Base-by-base conservation (phyloP, 148 eudicot species). In the Silene uniflora region DNA sequence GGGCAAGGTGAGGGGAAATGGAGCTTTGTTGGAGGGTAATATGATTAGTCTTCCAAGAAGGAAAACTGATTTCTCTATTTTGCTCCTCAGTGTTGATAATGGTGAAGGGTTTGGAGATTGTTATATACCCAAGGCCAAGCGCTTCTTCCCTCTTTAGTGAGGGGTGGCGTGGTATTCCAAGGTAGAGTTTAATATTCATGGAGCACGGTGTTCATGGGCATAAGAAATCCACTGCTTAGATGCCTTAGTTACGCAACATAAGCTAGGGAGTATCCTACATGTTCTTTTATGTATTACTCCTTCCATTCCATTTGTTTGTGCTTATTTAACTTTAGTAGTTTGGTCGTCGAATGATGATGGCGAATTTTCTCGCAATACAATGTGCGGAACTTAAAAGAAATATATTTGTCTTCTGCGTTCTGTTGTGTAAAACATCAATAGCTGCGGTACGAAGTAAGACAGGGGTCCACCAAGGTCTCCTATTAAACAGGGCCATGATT, bases 151-250 rank as follows among this genome's bases (percentile, higher is more conserved):
- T 74, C 87, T 80, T 80, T 84, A 84, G 82, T 75, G 82, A 81
- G 87, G 84, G 87, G 84, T 81, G 87, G 84, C 84, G 87, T 84
- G 87, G 87, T 84, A 84, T 84, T 81, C 84, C 87, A 84, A 84
- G 87, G 64, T 84, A 84, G 80, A 84, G 83, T 82, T 78, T 81
- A 58, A n/a, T 59, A 77, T 47, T 81, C 87, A 84, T 84, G 87
- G 80, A 80, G 84, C 87, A 84, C 75, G 10, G n/a, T 71, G 79
- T 84, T 66, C 84, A 62, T 81, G 76, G 87, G 87, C 87, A 76
- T 11, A 84, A 23, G n/a, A n/a, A n/a, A 84, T 10, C 25, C 75
- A 44, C 75, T 61, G 82, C 84, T 69, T 73, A 19, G 69, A 75
- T 79, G 84, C 69, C 42, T 54, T 72, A 67, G 80, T 73, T 52